phyloP scores from a whole-genome alignment of 2,329 filamentous ascomycete species.

The Stemphylium lycopersici region DNA sequence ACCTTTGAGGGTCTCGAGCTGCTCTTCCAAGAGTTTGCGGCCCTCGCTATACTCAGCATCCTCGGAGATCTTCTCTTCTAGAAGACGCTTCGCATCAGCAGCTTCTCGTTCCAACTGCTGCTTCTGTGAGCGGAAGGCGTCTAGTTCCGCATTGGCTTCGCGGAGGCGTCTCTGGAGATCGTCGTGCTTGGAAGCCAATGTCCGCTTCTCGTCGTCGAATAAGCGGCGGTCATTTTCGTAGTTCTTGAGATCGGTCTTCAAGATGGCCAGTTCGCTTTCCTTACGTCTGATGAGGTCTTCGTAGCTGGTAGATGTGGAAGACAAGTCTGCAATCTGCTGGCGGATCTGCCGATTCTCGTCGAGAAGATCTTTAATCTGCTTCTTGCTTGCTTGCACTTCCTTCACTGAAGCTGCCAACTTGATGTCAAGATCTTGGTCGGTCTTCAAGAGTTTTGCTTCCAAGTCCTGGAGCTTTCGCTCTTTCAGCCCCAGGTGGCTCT shows the following conservation, averaged over 20 bases:
- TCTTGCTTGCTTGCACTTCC: slow-evolving; percentile 75
- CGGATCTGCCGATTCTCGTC: slow-evolving; percentile 84
- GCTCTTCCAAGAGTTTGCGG: slow-evolving; percentile 80
- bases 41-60: slow-evolving; percentile 83
- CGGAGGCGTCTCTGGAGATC: slow-evolving; percentile 76
- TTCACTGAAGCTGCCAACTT: slow-evolving; percentile 80
- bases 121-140: slow-evolving; percentile 84
- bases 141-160: slow-evolving; percentile 85
- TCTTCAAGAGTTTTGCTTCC: slow-evolving; percentile 80
- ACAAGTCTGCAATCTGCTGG: slow-evolving; percentile 83
- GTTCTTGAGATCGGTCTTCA: slow-evolving; percentile 83
- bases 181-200: slow-evolving; percentile 76
- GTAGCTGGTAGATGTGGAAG: slow-evolving; percentile 90
- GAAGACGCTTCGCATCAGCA: slow-evolving; percentile 81
- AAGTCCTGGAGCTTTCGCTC: slow-evolving; percentile 89
- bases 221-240: slow-evolving; percentile 79
- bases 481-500: slow-evolving; percentile 86
- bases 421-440: slow-evolving; percentile 86
- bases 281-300: slow-evolving; percentile 93
- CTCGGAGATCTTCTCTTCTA: slow-evolving; percentile 88
- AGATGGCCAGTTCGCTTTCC: slow-evolving; percentile 86
- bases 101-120: slow-evolving; percentile 85
- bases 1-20: slow-evolving; percentile 84
- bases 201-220: slow-evolving; percentile 79
- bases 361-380: slow-evolving; percentile 75